These are phyloP conservation scores for Talaromyces sp. DNA, from an alignment of 2,329 filamentous ascomycete species.

Conservation along the genomic window DNA sequence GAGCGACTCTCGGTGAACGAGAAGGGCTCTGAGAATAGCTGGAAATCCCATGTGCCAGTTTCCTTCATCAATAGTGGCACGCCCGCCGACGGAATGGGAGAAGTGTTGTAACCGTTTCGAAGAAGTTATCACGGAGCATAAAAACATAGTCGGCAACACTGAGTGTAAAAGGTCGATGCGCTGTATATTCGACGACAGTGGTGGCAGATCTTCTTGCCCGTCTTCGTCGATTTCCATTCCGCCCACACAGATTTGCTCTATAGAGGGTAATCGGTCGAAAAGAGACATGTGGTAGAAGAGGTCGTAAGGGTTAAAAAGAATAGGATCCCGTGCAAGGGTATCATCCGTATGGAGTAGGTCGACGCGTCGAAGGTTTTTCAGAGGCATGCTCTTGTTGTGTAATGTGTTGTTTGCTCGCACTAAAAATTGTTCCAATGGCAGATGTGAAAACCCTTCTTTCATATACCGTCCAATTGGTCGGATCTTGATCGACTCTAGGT, in stretches of 20 bases:
- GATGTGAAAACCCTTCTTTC: slow-evolving; percentile 3
- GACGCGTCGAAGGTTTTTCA: slow-evolving; percentile 6
- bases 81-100: slow-evolving; percentile 10
- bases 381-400: not conserved
- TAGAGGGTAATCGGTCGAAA: slow-evolving; percentile 8
- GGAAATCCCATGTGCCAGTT: slow-evolving; percentile 12
- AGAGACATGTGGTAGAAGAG: slow-evolving; percentile 12
- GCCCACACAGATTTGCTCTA: slow-evolving; percentile 8
- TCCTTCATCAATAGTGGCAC: slow-evolving; percentile 6
- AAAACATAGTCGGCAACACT: slow-evolving; percentile 11
- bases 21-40: slow-evolving; percentile 8
- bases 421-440: slow-evolving; percentile 11
- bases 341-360: slow-evolving; percentile 13
- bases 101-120: slow-evolving; percentile 7
- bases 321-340: slow-evolving; percentile 6
- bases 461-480: slow-evolving; percentile 9
- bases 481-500: slow-evolving; percentile 9
- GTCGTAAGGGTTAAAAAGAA: slow-evolving; percentile 12
- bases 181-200: slow-evolving; percentile 8
- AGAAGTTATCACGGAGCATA: slow-evolving; percentile 10
- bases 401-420: not conserved
- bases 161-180: slow-evolving; percentile 10
- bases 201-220: slow-evolving; percentile 9
- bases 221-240: slow-evolving; percentile 12
- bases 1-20: slow-evolving; percentile 9